Base-by-base conservation (phyloP, 192 early-diverging fungal species). In the Rhizophagus sp. region DNA sequence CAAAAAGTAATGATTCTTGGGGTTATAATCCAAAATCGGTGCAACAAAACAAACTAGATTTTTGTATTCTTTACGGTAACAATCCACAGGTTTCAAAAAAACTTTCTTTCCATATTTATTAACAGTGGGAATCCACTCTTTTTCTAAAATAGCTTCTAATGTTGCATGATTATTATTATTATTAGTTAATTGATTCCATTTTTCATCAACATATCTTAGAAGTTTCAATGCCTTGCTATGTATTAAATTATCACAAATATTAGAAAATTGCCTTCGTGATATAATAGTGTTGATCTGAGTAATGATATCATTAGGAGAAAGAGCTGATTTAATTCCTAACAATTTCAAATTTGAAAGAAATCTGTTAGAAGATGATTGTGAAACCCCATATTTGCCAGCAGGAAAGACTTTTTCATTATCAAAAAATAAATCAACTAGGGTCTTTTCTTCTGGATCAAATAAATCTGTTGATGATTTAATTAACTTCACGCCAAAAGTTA, bases 381-480 rank as follows among this genome's bases (percentile, higher is more conserved):
- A 33, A 17, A 17, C 7, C 9, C 22, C 19, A 9, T 50, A 52
- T 17, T 33, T 52, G 2, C 27, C 27, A 17, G 25, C 6, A 33
- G 71, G 71, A 52, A 73, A 73, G 2, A 73, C 47, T 17, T 50
- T 5, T 0, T 73, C 71, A 19, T 73, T 27, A 0, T 50, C 71
- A 73, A 73, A 73, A 52, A 73, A 73, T 25, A 73, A 30, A 30
- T 52, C 71, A 25, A 36, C 4, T 27, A 73, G 1, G 11, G 17
- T 44, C 22, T n/a, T 11, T n/a, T 70, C n/a, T n/a, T 73, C 71
- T 0, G 71, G 71, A 27, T 73, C 47, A 73, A 50, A 73, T 27
- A 73, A 3, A 11, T 73, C 47, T 47, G 25, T 73, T 11, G 71
- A 49, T 52, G 71, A 49, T 52, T 24, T 73, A 27, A 4, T 1